These are phyloP conservation scores for Trametes pubescens DNA, from an alignment of 1,284 basidiomycete species.

Conservation along the genomic window DNA sequence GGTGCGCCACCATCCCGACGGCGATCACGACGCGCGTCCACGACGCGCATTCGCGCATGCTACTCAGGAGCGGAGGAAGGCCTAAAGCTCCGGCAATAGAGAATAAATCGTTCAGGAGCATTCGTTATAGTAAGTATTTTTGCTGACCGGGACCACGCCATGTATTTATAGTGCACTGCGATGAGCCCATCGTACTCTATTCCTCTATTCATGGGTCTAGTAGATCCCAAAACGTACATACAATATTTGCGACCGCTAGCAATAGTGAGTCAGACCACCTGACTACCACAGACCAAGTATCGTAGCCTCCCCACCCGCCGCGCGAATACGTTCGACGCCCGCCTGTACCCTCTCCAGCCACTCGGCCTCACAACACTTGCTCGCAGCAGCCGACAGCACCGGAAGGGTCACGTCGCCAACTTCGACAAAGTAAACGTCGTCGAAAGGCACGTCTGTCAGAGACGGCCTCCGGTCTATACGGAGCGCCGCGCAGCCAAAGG, in stretches of 20 bases:
- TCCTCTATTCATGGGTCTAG: neutral
- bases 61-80: too few relatives aligned
- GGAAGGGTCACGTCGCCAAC: constrained; percentile 37
- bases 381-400: constrained; percentile 8
- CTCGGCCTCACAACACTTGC: constrained; percentile 24
- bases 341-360: constrained; percentile 46
- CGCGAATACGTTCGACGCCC: constrained; percentile 46
- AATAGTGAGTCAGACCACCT: neutral
- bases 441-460: constrained; percentile 54
- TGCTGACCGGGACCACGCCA: too few relatives aligned
- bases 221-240: neutral
- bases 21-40: too few relatives aligned
- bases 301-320: constrained; percentile 45
- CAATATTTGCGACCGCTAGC: neutral
- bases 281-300: constrained; percentile 42
- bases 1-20: neutral
- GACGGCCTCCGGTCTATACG: constrained; percentile 74
- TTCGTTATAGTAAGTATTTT: too few relatives aligned
- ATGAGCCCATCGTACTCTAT: too few relatives aligned
- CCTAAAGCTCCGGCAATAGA: too few relatives aligned
- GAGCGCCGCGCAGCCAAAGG: constrained; percentile 44
- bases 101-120: too few relatives aligned
- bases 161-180: too few relatives aligned
- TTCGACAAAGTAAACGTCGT: constrained; percentile 59
- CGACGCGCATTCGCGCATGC: too few relatives aligned